Evolutionary conservation across 805 yeast genomes (phyloP), one percentile per base, ranked within the genome.

Genomic region (Saccharomycopsis sp.): DNA sequence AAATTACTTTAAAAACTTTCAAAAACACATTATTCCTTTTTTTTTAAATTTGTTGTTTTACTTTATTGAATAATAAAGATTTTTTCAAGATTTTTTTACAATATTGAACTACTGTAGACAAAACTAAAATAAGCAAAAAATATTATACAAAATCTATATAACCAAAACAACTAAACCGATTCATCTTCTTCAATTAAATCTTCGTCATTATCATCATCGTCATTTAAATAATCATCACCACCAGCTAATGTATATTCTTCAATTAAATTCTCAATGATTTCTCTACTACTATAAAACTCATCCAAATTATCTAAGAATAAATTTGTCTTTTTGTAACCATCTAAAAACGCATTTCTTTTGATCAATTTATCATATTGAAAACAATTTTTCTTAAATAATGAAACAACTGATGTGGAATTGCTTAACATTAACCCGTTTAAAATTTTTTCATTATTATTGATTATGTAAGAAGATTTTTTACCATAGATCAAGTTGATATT

Each of bases 381-480:
- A 25, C 87, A 66, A 0, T 82, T 76, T 47, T 78, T 75, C 25
- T 71, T 68, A 44, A 92, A 68, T 14, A 86, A 62, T 12, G 76
- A 69, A 2, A 77, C 69, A 9, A 89, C 74, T 1, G 87, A 74
- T 0, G 96, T 79, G 39, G 83, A 76, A 58, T 92, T 92, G 4
- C 94, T 72, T 19, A 92, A 63, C 76, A 81, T 84, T 48, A 87
- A 65, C 1, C 97, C 97, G 49, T 78, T 79, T 3, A 84, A 74
- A 39, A 68, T 27, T 14, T 44, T 41, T 17, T 34, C 29, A 15
- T 34, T 36, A 13, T 31, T 36, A 4, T 20, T 28, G 12, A 17
- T 34, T 9, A 26, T 35, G 14, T 15, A 30, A 14, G 23, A 27
- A 8, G 95, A 81, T 48, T 75, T 76, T 42, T 72, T 69, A 0